Conservation (phyloP, 257 asterid species). For the Anisodus acutangulus region DNA sequence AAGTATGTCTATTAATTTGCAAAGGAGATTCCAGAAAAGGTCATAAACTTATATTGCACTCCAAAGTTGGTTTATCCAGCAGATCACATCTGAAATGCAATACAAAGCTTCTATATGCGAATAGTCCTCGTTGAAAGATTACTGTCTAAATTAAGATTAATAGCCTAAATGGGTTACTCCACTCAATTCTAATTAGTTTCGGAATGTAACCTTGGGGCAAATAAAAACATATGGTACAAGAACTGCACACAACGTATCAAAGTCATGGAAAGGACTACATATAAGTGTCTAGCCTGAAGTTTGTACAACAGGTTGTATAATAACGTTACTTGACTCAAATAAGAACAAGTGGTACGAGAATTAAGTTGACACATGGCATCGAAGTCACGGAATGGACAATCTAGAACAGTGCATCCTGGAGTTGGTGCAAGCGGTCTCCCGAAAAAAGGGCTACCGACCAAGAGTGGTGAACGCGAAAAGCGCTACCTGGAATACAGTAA, state of each 20-base stretch:
- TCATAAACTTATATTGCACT: neutral
- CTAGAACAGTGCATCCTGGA: neutral
- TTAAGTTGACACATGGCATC: neutral
- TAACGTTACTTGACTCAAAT: neutral
- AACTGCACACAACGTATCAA: no score
- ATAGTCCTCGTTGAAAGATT: neutral
- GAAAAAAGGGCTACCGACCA: neutral
- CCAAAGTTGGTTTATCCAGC: neutral
- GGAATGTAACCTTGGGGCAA: neutral
- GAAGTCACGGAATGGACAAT: neutral
- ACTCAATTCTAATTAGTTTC: neutral
- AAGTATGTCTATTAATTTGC: neutral
- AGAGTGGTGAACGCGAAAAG: neutral
- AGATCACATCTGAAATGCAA: neutral
- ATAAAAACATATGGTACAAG: neutral
- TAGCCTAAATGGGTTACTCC: neutral
- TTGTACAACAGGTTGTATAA: neutral
- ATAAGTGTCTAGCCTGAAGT: neutral
- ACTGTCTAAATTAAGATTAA: neutral
- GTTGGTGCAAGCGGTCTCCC: neutral
- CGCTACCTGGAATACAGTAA: neutral
- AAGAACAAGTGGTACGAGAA: neutral
- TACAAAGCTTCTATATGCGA: neutral
- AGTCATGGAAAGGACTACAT: neutral
- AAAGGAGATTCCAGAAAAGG: neutral